Evolutionary conservation across 148 eudicot species (phyloP).

Genomic region (Dianthus caryophyllus): DNA sequence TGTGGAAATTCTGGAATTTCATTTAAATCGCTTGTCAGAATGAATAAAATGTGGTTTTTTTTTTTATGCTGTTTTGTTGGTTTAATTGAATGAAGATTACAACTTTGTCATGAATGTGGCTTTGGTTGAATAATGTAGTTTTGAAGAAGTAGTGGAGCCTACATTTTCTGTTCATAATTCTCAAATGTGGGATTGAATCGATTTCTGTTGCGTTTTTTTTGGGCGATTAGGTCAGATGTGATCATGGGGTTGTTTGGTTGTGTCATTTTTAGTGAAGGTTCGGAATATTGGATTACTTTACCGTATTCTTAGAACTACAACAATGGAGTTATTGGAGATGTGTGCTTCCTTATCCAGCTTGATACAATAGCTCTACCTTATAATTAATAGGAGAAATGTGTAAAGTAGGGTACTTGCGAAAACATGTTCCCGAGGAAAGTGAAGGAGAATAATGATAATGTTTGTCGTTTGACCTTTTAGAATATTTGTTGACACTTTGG

Average conservation of each 20-base stretch:
- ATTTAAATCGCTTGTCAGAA: neutral
- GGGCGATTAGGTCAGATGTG: neutral
- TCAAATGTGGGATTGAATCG: neutral
- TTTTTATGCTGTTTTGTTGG: neutral
- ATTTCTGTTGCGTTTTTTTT: slow-evolving; percentile 6
- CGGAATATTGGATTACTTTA: neutral
- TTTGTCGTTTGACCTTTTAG: neutral
- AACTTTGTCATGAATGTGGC: neutral
- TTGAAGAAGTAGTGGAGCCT: too few relatives aligned
- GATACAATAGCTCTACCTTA: neutral
- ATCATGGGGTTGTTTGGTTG: neutral
- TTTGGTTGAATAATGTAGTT: too few relatives aligned
- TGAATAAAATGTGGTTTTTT: neutral
- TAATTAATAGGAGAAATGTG: neutral
- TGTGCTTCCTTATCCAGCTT: neutral
- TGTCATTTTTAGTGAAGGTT: neutral
- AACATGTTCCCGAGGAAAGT: neutral
- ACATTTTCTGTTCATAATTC: neutral
- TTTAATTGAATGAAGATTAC: neutral
- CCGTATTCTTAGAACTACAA: neutral
- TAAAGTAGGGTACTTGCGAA: neutral
- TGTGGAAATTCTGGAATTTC: neutral
- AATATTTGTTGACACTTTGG: neutral
- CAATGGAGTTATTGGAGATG: neutral
- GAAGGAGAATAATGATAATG: neutral